Percentiles rank a stretch among this genome's conserved stretches.
These are phyloP conservation scores for Colletotrichum caudatum DNA, from an alignment of 2,329 filamentous ascomycete genomes.

Conservation along the genomic window DNA sequence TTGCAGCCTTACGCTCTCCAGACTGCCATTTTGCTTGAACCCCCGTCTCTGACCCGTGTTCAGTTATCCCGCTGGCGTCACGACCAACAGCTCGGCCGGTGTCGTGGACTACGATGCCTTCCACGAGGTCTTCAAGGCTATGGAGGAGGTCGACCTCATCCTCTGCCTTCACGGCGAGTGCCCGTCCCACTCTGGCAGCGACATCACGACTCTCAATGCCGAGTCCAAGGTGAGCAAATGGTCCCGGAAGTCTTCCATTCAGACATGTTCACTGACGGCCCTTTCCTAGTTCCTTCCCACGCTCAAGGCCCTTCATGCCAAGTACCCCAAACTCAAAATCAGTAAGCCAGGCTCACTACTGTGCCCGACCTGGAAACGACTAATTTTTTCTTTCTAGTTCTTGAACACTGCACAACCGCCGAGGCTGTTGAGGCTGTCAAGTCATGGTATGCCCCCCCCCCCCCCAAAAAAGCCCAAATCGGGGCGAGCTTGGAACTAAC, in stretches of 20 bases:
- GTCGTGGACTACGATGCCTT: constrained; percentile 78
- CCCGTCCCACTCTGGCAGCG: constrained; percentile 55
- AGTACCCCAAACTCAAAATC: constrained; percentile 79
- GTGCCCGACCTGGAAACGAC: too few relatives aligned
- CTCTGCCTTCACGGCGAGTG: constrained; percentile 94
- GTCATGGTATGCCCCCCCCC: constrained; percentile 23
- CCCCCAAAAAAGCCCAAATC: too few relatives aligned
- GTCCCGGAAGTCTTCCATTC: not conserved
- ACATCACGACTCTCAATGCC: constrained; percentile 72
- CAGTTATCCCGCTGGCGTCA: constrained; percentile 60
- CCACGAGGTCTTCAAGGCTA: constrained; percentile 86
- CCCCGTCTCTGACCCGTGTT: not conserved
- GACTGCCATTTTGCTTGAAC: too few relatives aligned
- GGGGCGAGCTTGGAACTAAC: constrained; percentile 2
- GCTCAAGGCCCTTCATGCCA: constrained; percentile 76
- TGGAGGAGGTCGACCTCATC: constrained; percentile 86
- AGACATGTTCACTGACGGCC: not conserved
- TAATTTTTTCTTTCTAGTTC: constrained; percentile 49
- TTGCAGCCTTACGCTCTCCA: not conserved
- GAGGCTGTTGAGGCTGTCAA: constrained; percentile 82
- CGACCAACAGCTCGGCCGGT: constrained; percentile 76
- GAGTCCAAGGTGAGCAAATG: constrained; percentile 62
- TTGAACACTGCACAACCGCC: constrained; percentile 90
- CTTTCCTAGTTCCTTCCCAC: constrained; percentile 78
- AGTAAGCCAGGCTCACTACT: constrained; percentile 6